Evolutionary conservation across 2,329 filamentous ascomycete genomes (phyloP).

Genomic region (Colletotrichum lentis): DNA sequence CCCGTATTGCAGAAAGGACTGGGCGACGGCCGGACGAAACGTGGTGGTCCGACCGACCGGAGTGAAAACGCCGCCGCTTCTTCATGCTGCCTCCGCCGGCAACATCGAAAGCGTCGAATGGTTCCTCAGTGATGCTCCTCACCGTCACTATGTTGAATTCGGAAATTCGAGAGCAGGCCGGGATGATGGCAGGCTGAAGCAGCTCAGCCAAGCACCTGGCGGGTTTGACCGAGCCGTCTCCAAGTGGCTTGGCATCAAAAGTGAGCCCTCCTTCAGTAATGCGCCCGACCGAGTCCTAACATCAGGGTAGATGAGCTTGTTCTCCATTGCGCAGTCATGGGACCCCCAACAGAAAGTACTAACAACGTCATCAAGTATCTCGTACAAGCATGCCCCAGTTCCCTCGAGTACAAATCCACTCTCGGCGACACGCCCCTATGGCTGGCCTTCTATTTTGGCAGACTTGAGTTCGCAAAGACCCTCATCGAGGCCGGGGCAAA

Average conservation of each 20-base stretch:
- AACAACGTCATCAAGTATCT: slow-evolving; percentile 71
- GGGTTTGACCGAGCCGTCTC: slow-evolving; percentile 71
- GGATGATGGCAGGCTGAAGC: slow-evolving; percentile 68
- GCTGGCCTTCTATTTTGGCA: slow-evolving; percentile 67
- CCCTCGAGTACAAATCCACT: slow-evolving; percentile 68
- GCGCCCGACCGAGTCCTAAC: slow-evolving; percentile 39
- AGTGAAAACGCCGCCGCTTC: slow-evolving; percentile 63
- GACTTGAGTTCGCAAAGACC: slow-evolving; percentile 63
- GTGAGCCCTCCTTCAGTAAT: slow-evolving; percentile 51
- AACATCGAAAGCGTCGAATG: slow-evolving; percentile 77
- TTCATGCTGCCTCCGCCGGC: slow-evolving; percentile 64
- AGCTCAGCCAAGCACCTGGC: slow-evolving; percentile 65
- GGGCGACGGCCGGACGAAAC: slow-evolving; percentile 71
- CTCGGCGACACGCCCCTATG: slow-evolving; percentile 72
- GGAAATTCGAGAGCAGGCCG: slow-evolving; percentile 64
- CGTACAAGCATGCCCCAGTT: slow-evolving; percentile 66
- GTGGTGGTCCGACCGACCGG: slow-evolving; percentile 52
- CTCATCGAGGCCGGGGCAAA: slow-evolving; percentile 76
- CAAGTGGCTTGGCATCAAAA: slow-evolving; percentile 68
- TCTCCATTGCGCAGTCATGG: slow-evolving; percentile 71
- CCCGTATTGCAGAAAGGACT: slow-evolving; percentile 61
- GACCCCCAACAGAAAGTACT: slow-evolving; percentile 50
- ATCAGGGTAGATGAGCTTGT: slow-evolving; percentile 62
- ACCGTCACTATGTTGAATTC: slow-evolving; percentile 74
- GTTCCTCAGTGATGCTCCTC: slow-evolving; percentile 76